Base-by-base conservation (phyloP, 2,329 filamentous ascomycete genomes). In the Eutypella sp. region DNA sequence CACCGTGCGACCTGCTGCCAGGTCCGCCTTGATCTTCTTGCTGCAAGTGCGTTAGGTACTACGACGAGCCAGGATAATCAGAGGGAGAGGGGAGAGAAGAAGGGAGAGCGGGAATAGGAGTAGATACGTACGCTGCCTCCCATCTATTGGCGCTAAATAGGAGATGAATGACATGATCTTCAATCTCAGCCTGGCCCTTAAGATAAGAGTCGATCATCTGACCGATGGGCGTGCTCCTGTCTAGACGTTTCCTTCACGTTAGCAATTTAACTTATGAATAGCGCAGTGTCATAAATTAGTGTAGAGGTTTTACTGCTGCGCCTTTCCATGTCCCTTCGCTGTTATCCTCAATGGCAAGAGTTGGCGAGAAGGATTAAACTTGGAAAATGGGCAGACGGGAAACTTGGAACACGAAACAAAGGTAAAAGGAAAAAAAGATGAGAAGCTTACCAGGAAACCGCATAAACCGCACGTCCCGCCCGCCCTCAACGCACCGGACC, bases 61-160 rank as follows among this genome's bases (percentile, higher is more conserved):
- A n/a, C n/a, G n/a, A n/a, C n/a, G n/a, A n/a, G n/a, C n/a, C n/a
- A 6, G 18, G 19, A 16, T 44, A 37, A 18, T 23, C 34, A 18
- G 27, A 34, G 36, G 15, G 33, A 40, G 15, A 16, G 27, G 22
- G 43, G 31, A 31, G 13, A 11, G 18, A 19, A 20, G 24, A 38
- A 20, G n/a, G 16, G 9, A 25, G 19, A 42, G n/a, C 8, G 38
- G 41, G 22, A 23, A 41, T 18, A 7, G 34, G 11, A 10, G 23
- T 23, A 27, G 41, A 13, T 9, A 68, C 75, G 60, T 68, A 79
- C 71, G 68, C 74, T 44, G 76, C 73, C 54, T 96, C 91, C 91
- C 91, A 96, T 40, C 91, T 78, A 64, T 96, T 96, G 9, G 91
- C 89, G 48, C 85, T 89, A 67, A 96, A 96, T 18, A 96, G 76